These are phyloP conservation scores for Tuber microsphaerosporum DNA, from an alignment of 495 filamentous ascomycete species.

Conservation along the genomic window DNA sequence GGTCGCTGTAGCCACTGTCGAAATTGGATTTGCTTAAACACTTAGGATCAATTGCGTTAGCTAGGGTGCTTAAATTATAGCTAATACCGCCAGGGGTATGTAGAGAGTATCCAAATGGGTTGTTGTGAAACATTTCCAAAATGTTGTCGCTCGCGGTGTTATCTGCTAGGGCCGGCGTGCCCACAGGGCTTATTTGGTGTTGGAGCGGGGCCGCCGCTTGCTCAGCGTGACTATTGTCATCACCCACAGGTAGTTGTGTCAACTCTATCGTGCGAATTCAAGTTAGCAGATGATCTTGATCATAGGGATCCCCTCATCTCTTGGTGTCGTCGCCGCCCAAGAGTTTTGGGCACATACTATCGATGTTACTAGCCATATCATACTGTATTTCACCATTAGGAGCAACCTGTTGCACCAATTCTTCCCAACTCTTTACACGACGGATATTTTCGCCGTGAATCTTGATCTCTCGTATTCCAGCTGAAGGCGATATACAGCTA, in stretches of 20 bases:
- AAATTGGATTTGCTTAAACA: neutral
- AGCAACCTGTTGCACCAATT: neutral
- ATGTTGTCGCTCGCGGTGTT: too few species aligned
- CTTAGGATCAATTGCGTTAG: neutral
- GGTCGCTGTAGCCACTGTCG: neutral
- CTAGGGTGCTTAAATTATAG: neutral
- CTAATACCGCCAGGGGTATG: rapidly evolving
- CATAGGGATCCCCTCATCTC: neutral
- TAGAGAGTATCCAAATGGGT: neutral
- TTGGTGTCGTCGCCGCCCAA: neutral
- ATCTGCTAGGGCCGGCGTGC: too few species aligned
- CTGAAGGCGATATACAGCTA: too few species aligned
- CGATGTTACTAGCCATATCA: neutral
- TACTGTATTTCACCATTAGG: neutral
- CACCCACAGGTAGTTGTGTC: neutral
- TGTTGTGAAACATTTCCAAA: too few species aligned
- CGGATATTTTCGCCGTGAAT: neutral
- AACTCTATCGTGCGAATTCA: neutral
- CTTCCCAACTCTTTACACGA: neutral
- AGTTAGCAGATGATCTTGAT: neutral
- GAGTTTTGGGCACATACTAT: neutral
- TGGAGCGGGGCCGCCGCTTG: neutral
- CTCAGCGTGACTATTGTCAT: neutral
- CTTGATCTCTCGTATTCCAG: neutral
- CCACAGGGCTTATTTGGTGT: too few species aligned